Evolutionary conservation across 768 basidiomycete genomes (phyloP).

Genomic region (Coprinopsis cinerea): DNA sequence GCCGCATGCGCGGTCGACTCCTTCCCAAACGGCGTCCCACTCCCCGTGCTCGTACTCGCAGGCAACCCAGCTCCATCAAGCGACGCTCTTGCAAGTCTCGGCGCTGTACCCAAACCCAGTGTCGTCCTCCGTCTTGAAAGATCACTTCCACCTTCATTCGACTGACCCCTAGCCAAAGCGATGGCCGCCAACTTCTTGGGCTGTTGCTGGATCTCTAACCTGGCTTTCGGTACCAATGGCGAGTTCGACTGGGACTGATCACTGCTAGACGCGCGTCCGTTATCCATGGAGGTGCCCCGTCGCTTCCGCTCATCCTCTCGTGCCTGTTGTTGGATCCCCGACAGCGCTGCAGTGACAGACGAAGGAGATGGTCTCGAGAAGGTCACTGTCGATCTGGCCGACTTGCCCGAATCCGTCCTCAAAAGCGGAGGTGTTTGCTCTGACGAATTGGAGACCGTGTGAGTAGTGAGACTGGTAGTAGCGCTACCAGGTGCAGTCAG

Average conservation of each 20-base stretch:
- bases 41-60: too few relatives aligned
- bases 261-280: constrained; percentile 18
- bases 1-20: constrained; percentile 26
- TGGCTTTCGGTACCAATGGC: constrained; percentile 7
- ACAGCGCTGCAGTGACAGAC: constrained; percentile 43
- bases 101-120: constrained; percentile 29
- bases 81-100: constrained; percentile 34
- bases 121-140: constrained; percentile 17
- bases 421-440: constrained; percentile 28
- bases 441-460: constrained; percentile 52
- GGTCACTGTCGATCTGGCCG: constrained; percentile 44
- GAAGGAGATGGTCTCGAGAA: constrained; percentile 60
- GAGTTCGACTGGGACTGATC: constrained; percentile 12
- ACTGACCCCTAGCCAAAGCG: constrained; percentile 8
- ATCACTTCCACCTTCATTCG: constrained; percentile 40
- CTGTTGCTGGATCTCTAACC: constrained; percentile 14
- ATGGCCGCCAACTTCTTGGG: constrained; percentile 5
- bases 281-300: constrained; percentile 22
- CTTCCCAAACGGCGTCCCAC: constrained; percentile 8
- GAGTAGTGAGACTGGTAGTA: constrained; percentile 62
- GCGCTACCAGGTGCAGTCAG: constrained; percentile 48
- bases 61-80: constrained; percentile 32
- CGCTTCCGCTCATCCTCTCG: constrained; percentile 29
- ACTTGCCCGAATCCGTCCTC: constrained; percentile 44
- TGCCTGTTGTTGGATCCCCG: constrained; percentile 51